Base-by-base conservation (phyloP, 768 basidiomycete species). In the Flagelloscypha sp. region DNA sequence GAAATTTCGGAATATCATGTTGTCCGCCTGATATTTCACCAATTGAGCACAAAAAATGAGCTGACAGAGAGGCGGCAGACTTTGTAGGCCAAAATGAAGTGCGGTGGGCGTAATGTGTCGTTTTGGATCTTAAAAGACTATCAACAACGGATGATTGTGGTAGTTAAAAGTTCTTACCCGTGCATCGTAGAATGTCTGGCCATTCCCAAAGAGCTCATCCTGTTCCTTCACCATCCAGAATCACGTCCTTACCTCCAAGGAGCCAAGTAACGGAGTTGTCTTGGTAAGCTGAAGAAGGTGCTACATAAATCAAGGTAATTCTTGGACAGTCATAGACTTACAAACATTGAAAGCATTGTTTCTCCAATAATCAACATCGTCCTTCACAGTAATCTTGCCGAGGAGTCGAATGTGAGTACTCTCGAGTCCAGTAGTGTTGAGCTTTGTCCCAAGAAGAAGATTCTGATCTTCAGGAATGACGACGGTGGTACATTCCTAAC, bases 151-250 rank as follows among this genome's bases (percentile, higher is more conserved):
- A 23, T 5, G 9, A n/a, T 22, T 6, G 5, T 34, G 11, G 6
- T 20, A 19, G 33, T 10, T 22, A 13, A 13, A 12, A 13, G 19
- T 12, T 15, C 33, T 20, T 12, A 34, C 33, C 24, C 33, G 33
- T 34, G 33, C 33, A 13, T 34, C 33, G 33, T 34, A 34, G 24
- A 34, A 34, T n/a, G 33, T 34, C 33, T 34, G n/a, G 6, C 33
- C 33, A 34, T 34, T 34, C n/a, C 33, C 33, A 34, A 12, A 10
- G 33, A 34, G 22, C 13, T 20, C 24, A n/a, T 12, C 33, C 33
- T 22, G 33, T 34, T 10, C 33, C 33, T 24, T 34, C 33, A 24
- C 33, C 33, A 22, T 34, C 33, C 17, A 34, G 12, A n/a, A 34
- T 23, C 9, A 34, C 33, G n/a, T 34, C 33, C 17, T 34, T 34